These are phyloP conservation scores for Xylariaceae sp. DNA, from an alignment of 2,329 filamentous ascomycete genomes.

Conservation along the genomic window DNA sequence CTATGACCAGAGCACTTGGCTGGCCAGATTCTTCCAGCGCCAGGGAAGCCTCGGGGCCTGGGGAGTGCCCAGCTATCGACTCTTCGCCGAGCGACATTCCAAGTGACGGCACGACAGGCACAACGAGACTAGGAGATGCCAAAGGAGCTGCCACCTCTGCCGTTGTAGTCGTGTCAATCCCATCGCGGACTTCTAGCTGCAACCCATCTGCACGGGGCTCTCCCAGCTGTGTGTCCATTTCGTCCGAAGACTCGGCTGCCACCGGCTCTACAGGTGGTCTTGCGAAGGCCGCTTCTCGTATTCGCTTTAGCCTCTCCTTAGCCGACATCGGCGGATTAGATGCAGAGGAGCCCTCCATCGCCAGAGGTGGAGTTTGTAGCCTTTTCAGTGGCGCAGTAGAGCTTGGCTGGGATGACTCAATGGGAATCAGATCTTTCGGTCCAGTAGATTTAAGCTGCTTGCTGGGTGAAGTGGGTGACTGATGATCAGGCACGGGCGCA, in stretches of 20 bases:
- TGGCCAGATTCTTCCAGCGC: too few species aligned
- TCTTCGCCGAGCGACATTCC: too few species aligned
- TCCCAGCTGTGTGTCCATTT: not conserved
- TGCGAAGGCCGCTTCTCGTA: slow-evolving; percentile 11
- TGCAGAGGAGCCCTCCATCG: slow-evolving; percentile 15
- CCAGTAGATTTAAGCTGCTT: too few species aligned
- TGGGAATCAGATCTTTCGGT: too few species aligned
- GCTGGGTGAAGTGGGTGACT: slow-evolving; percentile 1
- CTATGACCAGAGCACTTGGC: too few species aligned
- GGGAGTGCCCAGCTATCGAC: too few species aligned
- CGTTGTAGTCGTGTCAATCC: not conserved
- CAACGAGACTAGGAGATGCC: not conserved
- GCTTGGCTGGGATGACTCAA: too few species aligned
- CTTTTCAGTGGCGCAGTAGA: not conserved
- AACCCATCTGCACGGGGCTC: not conserved
- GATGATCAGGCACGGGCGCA: slow-evolving; percentile 1
- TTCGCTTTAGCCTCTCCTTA: slow-evolving; percentile 17
- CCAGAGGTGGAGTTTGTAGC: too few species aligned
- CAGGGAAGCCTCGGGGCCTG: too few species aligned
- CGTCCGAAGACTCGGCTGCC: not conserved
- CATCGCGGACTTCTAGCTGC: not conserved
- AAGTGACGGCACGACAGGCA: too few species aligned
- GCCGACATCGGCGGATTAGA: slow-evolving; percentile 11
- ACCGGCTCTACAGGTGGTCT: not conserved
- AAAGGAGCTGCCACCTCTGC: not conserved